These are phyloP conservation scores for Acidomyces sp. DNA, from an alignment of 495 filamentous ascomycete species.

Conservation along the genomic window DNA sequence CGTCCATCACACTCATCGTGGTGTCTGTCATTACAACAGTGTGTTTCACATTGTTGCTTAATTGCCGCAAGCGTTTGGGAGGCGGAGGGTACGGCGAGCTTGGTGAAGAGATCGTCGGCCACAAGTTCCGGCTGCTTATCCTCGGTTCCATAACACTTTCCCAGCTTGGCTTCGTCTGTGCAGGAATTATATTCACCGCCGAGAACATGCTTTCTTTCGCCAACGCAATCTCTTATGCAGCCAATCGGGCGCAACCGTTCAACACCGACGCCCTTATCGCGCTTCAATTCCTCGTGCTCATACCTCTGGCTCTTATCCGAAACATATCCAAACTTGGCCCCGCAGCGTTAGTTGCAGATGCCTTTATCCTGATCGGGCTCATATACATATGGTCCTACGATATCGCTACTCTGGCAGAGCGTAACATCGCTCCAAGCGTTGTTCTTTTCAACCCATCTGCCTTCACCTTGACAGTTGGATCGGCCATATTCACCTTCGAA, in stretches of 20 bases:
- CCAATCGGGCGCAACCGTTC: slow-evolving; percentile 21
- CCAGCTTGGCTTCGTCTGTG: slow-evolving; percentile 54
- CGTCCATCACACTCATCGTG: slow-evolving; percentile 42
- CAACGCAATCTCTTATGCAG: slow-evolving; percentile 49
- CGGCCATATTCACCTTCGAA: slow-evolving; percentile 56
- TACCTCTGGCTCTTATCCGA: slow-evolving; percentile 48
- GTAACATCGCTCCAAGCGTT: slow-evolving; percentile 38
- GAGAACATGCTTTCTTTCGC: slow-evolving; percentile 48
- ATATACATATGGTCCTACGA: slow-evolving; percentile 53
- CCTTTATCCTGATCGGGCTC: slow-evolving; percentile 50
- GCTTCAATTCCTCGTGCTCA: slow-evolving; percentile 41
- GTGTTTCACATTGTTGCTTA: slow-evolving; percentile 51
- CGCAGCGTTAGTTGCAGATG: slow-evolving; percentile 46
- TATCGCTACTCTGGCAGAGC: slow-evolving; percentile 34
- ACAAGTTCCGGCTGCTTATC: slow-evolving; percentile 38
- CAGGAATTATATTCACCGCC: slow-evolving; percentile 52
- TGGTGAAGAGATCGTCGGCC: slow-evolving; percentile 41
- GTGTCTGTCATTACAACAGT: slow-evolving; percentile 43
- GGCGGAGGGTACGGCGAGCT: slow-evolving; percentile 50
- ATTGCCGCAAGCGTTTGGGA: slow-evolving; percentile 38
- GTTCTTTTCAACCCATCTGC: slow-evolving; percentile 46
- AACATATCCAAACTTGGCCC: slow-evolving; percentile 52
- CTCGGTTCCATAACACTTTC: slow-evolving; percentile 49
- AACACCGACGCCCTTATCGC: slow-evolving; percentile 36
- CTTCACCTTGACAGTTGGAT: slow-evolving; percentile 50